Percentiles rank a stretch among this genome's conserved stretches.
phyloP scores from a whole-genome alignment of 441 rosid genomes.

The Gossypium aridum region DNA sequence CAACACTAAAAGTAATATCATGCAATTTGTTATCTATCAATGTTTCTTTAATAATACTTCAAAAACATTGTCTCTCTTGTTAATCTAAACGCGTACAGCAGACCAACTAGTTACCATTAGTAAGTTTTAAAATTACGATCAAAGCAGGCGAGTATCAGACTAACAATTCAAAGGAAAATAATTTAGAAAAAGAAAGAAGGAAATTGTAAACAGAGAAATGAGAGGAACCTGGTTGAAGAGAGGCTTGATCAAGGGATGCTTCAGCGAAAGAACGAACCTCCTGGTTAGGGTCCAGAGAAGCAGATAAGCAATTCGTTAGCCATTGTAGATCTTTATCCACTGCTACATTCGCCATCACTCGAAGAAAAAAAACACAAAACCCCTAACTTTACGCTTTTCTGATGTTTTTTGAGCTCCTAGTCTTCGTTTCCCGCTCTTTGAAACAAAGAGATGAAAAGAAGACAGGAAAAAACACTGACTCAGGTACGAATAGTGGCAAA shows the following conservation, averaged over 20 bases:
- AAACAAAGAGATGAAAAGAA: neutral
- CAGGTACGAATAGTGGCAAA: conserved; percentile 16
- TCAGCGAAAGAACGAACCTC: conserved; percentile 86
- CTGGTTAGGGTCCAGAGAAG: conserved; percentile 81
- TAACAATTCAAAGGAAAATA: neutral
- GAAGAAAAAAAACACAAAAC: neutral
- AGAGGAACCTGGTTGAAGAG: conserved; percentile 77
- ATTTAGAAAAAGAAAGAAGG: neutral
- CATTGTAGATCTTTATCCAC: conserved; percentile 89
- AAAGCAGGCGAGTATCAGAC: neutral
- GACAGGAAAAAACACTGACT: neutral
- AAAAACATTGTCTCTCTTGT: neutral
- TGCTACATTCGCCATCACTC: conserved; percentile 26
- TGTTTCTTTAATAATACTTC: neutral
- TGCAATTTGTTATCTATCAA: neutral
- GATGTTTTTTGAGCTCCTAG: neutral
- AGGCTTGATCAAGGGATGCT: conserved; percentile 79
- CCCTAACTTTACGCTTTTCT: neutral
- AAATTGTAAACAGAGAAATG: neutral
- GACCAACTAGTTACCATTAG: neutral
- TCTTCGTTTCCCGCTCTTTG: conserved; percentile 20
- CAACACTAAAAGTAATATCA: neutral
- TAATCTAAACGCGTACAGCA: neutral
- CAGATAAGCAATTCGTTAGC: conserved; percentile 80
- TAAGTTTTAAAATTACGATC: neutral